phyloP scores from a whole-genome alignment of 2,329 filamentous ascomycete species.

The Diaporthe citriasiana region DNA sequence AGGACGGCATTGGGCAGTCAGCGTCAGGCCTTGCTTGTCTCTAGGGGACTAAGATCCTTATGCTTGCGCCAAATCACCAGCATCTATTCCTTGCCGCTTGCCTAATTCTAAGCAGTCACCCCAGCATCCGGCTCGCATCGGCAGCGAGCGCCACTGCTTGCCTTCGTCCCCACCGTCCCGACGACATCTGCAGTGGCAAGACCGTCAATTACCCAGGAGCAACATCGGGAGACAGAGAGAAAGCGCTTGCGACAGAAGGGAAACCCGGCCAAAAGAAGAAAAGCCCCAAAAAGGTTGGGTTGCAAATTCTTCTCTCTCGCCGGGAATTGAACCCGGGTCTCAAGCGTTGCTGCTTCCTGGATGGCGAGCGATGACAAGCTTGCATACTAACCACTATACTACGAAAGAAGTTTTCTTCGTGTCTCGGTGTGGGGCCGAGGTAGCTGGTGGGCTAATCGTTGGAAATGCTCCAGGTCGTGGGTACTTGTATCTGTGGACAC shows the following conservation, averaged over 20 bases:
- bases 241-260: too few relatives aligned
- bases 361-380: constrained; percentile 30
- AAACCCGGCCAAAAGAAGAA: not conserved
- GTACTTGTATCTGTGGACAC: not conserved
- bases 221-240: not conserved
- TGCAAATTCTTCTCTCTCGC: constrained; percentile 31
- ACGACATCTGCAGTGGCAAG: not conserved
- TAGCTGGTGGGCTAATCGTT: constrained; percentile 22
- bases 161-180: not conserved
- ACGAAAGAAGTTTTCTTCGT: constrained; percentile 7
- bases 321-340: constrained; percentile 34
- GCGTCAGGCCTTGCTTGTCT: not conserved
- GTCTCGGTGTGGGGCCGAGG: constrained; percentile 6
- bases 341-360: constrained; percentile 31
- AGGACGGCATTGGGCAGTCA: not conserved
- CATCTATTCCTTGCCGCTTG: not conserved
- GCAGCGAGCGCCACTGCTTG: not conserved
- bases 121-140: not conserved
- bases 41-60: not conserved
- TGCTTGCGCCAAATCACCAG: not conserved
- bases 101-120: not conserved
- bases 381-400: constrained; percentile 31
- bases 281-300: not conserved
- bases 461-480: not conserved
- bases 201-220: not conserved